Conservation (phyloP, 106 monocot genomes). For the Dendrobium chrysotoxum region DNA sequence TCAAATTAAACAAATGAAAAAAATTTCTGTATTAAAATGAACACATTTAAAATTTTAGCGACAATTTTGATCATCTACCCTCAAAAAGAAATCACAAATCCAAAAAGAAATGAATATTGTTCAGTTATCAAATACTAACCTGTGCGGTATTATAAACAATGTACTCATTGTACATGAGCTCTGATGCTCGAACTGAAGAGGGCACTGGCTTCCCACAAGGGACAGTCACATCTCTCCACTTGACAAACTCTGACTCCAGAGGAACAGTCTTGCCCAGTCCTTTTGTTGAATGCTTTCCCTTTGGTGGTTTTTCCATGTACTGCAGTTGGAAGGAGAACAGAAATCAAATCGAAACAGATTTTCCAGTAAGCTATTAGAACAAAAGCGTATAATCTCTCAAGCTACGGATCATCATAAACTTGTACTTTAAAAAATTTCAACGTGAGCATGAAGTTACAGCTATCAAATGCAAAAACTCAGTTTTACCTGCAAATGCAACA, state of each 20-base stretch:
- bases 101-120: no score
- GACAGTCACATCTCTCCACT: constrained; percentile 79
- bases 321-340: constrained; percentile 16
- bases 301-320: constrained; percentile 87
- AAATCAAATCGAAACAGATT: not conserved
- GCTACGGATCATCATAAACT: not conserved
- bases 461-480: no score
- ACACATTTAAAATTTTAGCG: no score
- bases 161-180: constrained; percentile 90
- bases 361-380: not conserved
- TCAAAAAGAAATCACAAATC: no score
- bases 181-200: constrained; percentile 44
- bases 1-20: no score
- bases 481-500: no score
- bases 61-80: no score
- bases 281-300: constrained; percentile 93
- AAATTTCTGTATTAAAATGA: no score
- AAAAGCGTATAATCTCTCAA: not conserved
- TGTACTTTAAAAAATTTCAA: not conserved
- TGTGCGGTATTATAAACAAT: constrained; percentile 90
- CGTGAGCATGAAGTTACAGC: no score
- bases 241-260: constrained; percentile 65
- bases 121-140: constrained; percentile 27
- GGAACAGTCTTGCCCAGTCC: constrained; percentile 91
- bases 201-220: constrained; percentile 91